Conservation (phyloP, 169 alveolate genomes). For the Toxoplasma gondii region DNA sequence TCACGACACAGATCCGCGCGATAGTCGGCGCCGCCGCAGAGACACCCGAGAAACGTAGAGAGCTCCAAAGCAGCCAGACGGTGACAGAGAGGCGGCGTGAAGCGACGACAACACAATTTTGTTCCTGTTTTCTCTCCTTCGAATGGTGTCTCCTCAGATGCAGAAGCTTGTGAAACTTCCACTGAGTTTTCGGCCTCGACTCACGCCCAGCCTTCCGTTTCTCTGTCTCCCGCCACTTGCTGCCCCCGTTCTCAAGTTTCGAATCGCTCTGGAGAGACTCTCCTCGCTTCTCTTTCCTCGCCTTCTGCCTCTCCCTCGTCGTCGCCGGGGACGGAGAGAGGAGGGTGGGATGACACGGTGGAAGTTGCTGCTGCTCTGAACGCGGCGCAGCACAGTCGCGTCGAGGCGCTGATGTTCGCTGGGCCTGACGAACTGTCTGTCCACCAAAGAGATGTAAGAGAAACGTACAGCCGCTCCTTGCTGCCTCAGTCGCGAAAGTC, state of each 20-base stretch:
- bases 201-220: no score
- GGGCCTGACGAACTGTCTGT: not conserved
- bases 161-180: no score
- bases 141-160: no score
- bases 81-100: no score
- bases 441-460: not conserved
- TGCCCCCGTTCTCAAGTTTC: not conserved
- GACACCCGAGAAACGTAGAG: no score
- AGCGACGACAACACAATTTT: no score
- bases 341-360: not conserved
- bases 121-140: no score
- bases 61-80: no score
- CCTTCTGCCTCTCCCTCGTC: no score
- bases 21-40: no score
- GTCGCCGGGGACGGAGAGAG: not conserved
- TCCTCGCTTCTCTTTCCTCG: not conserved
- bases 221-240: not conserved
- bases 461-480: not conserved
- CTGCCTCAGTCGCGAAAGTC: not conserved
- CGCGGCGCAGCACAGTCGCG: not conserved
- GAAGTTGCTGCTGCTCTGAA: not conserved
- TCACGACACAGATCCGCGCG: no score
- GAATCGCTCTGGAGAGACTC: not conserved
- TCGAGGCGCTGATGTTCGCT: not conserved
- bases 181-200: no score